Conservation (phyloP, 495 filamentous ascomycete genomes). For the Elasticomyces elasticus region DNA sequence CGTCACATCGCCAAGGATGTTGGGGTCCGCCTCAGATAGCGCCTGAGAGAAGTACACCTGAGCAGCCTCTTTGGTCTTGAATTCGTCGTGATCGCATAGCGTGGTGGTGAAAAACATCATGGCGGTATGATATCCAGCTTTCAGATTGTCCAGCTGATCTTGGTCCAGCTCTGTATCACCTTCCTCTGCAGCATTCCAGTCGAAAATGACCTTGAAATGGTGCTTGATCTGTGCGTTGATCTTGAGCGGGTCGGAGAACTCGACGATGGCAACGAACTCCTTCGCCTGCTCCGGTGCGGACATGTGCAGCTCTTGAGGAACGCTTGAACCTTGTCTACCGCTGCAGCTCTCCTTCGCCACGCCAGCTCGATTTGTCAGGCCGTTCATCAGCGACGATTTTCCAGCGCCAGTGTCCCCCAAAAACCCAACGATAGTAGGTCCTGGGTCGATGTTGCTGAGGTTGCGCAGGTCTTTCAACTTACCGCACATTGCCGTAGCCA, state of each 20-base stretch:
- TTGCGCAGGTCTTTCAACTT: neutral
- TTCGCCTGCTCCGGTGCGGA: neutral
- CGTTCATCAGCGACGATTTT: slow-evolving; percentile 5
- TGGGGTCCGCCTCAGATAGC: neutral
- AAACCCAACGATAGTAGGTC: neutral
- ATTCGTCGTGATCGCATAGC: slow-evolving; percentile 1
- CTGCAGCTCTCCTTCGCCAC: neutral
- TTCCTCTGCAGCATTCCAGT: neutral
- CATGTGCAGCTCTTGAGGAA: neutral
- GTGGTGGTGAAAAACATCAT: neutral
- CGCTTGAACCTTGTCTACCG: neutral
- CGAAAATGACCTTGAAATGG: neutral
- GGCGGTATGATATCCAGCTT: neutral
- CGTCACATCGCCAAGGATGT: neutral
- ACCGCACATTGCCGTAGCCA: neutral
- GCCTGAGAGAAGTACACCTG: neutral
- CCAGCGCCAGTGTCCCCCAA: slow-evolving; percentile 1
- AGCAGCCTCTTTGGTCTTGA: neutral
- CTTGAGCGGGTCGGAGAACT: neutral
- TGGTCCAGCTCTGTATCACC: slow-evolving; percentile 1
- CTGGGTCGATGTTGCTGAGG: neutral
- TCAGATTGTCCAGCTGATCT: neutral
- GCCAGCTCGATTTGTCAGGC: neutral
- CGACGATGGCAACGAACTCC: neutral
- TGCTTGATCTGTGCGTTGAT: neutral